Base-by-base conservation (phyloP, 1,284 basidiomycete species). In the Heterobasidion annosum region DNA sequence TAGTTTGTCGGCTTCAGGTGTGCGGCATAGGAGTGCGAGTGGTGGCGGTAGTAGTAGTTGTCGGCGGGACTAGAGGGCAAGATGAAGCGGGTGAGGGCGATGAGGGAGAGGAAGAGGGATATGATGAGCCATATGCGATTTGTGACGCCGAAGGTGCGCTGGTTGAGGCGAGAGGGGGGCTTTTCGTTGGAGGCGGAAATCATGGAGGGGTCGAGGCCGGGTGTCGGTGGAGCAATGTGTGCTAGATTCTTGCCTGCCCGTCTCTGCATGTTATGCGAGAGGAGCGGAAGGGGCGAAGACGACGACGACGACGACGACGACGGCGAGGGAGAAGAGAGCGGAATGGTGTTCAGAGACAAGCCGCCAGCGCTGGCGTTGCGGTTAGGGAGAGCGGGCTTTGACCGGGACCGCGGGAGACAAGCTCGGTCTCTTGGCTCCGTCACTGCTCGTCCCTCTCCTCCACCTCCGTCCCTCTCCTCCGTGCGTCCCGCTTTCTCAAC, bases 101-200 rank as follows among this genome's bases (percentile, higher is more conserved):
- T 61, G 59, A 93, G 69, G 62, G 76, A 73, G 49, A 85, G 62
- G 58, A 89, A 72, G 55, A 77, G 68, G 34, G 74, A 64, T 54
- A 92, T 61, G 61, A 91, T 73, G 62, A 80, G 68, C 83, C 86
- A 89, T 69, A 91, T 84, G 56, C 88, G 79, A 66, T 81, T 81
- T 4, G 80, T 80, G 59, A 85, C 74, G 57, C 81, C 82, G 57
- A 85, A 67, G 47, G 67, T 77, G 60, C 80, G 81, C 61, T 78
- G 78, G 64, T 69, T 73, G 60, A 82, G 72, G 54, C 77, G 74
- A 2, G 77, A 76, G 46, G 64, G 66, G 2, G 65, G 59, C 63
- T 79, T 81, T 60, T 83, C 75, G 55, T 69, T 63, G 59, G 75
- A 71, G 49, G 71, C 69, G 58, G 71, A 73, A 74, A 79, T 78